A percentile compares a stretch with the other conserved stretches of the same genome.
Evolutionary conservation across 371 early-diverging fungal genomes (phyloP).

Genomic region (Amoeboaphelidium protococcarum): DNA sequence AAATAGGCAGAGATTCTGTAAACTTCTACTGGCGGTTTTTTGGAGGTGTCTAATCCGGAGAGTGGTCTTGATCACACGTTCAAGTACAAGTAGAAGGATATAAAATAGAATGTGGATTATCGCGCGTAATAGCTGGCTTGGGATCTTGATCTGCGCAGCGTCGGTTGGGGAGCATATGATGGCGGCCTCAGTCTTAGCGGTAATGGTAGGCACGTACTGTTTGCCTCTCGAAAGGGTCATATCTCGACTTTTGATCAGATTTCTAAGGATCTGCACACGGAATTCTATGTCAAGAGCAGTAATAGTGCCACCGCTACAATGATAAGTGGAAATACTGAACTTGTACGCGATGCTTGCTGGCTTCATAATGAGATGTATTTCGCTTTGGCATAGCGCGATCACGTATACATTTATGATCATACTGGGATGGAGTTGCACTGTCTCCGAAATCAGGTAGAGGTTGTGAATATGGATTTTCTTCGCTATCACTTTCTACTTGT

Average conservation of each 20-base stretch:
- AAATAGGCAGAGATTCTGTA: no score
- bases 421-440: constrained; percentile 84
- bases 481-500: constrained; percentile 91
- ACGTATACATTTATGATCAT: constrained; percentile 86
- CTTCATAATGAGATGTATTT: constrained; percentile 91
- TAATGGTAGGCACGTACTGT: constrained; percentile 58
- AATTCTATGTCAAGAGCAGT: constrained; percentile 61
- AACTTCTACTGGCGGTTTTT: no score
- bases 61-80: no score
- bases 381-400: constrained; percentile 89
- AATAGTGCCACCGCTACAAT: constrained; percentile 87
- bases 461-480: constrained; percentile 61
- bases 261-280: constrained; percentile 47
- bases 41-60: no score
- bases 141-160: no score
- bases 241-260: constrained; percentile 80
- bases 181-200: no score
- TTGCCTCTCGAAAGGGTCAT: constrained; percentile 77
- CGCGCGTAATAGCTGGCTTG: no score
- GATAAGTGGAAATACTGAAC: no score
- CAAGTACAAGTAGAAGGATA: no score
- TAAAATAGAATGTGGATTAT: no score
- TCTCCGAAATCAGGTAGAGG: constrained; percentile 51
- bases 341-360: constrained; percentile 23
- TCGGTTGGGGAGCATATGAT: no score